A percentile compares a stretch with the other conserved stretches of the same genome.
Evolutionary conservation across 768 basidiomycete species (phyloP).

Genomic region (Agaricus blazei): DNA sequence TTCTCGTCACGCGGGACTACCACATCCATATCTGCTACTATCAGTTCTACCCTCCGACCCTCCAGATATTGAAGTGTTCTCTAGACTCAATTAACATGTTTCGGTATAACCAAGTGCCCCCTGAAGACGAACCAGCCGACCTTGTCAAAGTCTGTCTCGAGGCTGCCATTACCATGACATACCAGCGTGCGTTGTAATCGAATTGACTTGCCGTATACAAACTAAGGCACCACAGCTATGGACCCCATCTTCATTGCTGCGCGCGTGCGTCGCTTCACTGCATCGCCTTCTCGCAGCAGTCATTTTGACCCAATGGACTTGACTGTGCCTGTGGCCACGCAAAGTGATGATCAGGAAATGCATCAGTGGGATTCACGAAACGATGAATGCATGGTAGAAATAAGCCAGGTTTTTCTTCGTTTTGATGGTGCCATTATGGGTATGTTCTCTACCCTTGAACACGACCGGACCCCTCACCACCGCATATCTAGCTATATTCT

Average conservation of each 20-base stretch:
- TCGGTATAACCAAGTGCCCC: slow-evolving; percentile 26
- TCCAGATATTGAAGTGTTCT: slow-evolving; percentile 46
- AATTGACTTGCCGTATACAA: neutral
- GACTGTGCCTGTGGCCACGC: slow-evolving; percentile 27
- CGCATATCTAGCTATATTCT: slow-evolving; percentile 4
- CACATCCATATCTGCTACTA: slow-evolving; percentile 50
- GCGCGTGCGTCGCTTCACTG: slow-evolving; percentile 48
- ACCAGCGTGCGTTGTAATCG: slow-evolving; percentile 34
- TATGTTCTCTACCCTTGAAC: neutral
- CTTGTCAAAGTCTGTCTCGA: slow-evolving; percentile 36
- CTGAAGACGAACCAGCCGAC: slow-evolving; percentile 16
- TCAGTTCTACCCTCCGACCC: slow-evolving; percentile 35
- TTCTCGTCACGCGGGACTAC: slow-evolving; percentile 64
- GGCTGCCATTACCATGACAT: slow-evolving; percentile 50
- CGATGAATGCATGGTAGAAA: slow-evolving; percentile 54
- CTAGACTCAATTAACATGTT: slow-evolving; percentile 36
- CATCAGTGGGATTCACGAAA: slow-evolving; percentile 52
- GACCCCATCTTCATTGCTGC: slow-evolving; percentile 57
- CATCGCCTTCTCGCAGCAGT: slow-evolving; percentile 25
- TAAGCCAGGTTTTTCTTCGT: slow-evolving; percentile 19
- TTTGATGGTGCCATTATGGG: neutral
- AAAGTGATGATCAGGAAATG: slow-evolving; percentile 22
- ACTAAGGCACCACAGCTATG: slow-evolving; percentile 30
- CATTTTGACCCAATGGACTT: slow-evolving; percentile 41
- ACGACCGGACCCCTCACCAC: neutral